phyloP scores from a whole-genome alignment of 2,329 filamentous ascomycete genomes.

The Stagonosporopsis rhizophila region DNA sequence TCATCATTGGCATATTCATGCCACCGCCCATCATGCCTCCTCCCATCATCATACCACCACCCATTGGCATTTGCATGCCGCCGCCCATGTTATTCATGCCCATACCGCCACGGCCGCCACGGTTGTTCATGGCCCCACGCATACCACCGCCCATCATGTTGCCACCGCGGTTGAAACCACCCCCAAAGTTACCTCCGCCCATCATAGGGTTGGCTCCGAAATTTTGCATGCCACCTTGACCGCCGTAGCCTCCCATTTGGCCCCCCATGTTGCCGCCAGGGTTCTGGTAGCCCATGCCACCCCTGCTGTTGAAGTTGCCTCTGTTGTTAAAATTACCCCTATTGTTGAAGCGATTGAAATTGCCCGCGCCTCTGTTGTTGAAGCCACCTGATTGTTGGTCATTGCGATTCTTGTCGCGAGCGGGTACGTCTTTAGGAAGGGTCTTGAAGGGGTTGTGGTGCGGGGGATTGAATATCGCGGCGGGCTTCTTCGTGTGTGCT shows the following conservation, averaged over 20 bases:
- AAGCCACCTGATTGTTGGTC: conserved; percentile 55
- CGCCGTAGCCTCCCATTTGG: conserved; percentile 56
- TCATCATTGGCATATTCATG: conserved; percentile 51
- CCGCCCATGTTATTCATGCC: conserved; percentile 48
- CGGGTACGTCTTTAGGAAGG: conserved; percentile 84
- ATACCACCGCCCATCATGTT: conserved; percentile 48
- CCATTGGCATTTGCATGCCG: conserved; percentile 47
- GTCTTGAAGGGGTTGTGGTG: conserved; percentile 88
- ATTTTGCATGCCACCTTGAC: conserved; percentile 52
- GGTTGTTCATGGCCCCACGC: conserved; percentile 57
- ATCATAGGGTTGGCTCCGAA: conserved; percentile 51
- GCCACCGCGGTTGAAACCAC: conserved; percentile 53
- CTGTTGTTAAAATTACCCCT: conserved; percentile 45
- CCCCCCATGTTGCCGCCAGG: conserved; percentile 46
- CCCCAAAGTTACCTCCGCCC: conserved; percentile 47
- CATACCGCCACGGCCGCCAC: conserved; percentile 46
- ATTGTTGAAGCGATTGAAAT: conserved; percentile 39
- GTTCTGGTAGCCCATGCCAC: conserved; percentile 17
- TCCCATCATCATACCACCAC: conserved; percentile 59
- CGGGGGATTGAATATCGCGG: conserved; percentile 76
- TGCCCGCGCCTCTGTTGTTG: conserved; percentile 52
- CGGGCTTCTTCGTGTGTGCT: conserved; percentile 69
- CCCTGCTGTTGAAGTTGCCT: conserved; percentile 43
- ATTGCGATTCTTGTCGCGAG: conserved; percentile 70
- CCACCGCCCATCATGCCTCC: conserved; percentile 41